Base-by-base conservation (phyloP, 78 protist species). In the Isochrysis galbana region DNA sequence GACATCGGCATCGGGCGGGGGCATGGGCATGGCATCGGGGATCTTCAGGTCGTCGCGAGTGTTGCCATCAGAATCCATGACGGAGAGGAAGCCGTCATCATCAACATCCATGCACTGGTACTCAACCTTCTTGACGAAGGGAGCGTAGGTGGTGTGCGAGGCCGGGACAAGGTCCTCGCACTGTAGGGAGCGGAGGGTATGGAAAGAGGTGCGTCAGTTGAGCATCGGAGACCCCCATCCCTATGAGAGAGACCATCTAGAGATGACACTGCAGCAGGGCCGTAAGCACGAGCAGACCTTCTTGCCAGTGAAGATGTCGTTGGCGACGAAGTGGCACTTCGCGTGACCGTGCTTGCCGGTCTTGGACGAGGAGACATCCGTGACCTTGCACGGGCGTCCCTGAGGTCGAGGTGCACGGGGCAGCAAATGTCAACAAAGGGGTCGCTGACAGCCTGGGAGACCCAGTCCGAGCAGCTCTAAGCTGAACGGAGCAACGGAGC, bases 291-390 rank as follows among this genome's bases (percentile, higher is more conserved):
- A 14, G 61, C 61, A 14, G 91, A 86, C 70, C 97, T 99, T 99
- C 96, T 94, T 95, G 89, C 98, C 98, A 47, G 98, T 97, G 98
- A 99, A 99, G 94, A 99, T 97, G 89, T 98, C 99, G 36, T 96
- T 88, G 80, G 95, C 99, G 67, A 92, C 91, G 48, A 98, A 36
- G 95, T 97, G 89, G 90, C 96, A 98, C 97, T 99, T 99, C 87
- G 99, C 99, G 97, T 98, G 99, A 38, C 99, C 99, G 97, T 99
- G 99, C 98, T 99, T 99, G 84, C 99, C 99, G 51, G 99, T 98
- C 97, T 99, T 99, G 78, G 99, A 98, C 89, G 97, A 96, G 80
- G 98, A 91, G 93, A 92, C 87, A 47, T 96, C 97, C 19, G 93
- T 74, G 34, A 98, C 92, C 94, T 95, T 97, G 96, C 97, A 96